Evolutionary conservation across 2,329 filamentous ascomycete species (phyloP).

Genomic region (Epichloe sibirici): DNA sequence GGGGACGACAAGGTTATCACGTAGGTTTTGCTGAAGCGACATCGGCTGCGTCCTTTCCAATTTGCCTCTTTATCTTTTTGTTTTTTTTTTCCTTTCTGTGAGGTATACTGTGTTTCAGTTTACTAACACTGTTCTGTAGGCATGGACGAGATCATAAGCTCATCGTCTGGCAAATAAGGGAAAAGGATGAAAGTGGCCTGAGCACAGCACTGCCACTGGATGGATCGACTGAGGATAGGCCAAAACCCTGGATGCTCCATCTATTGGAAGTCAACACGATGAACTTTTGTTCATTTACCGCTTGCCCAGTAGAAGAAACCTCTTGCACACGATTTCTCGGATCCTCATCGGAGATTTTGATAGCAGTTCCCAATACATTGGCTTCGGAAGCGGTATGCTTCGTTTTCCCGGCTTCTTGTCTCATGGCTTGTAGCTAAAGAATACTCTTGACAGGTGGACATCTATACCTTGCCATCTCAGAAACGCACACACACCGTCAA

Average conservation of each 20-base stretch:
- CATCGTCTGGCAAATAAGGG: constrained; percentile 65
- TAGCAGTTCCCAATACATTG: constrained; percentile 73
- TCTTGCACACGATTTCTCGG: constrained; percentile 9
- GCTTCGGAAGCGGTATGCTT: constrained; percentile 53
- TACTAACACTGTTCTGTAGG: constrained; percentile 30
- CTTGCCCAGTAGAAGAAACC: constrained; percentile 31
- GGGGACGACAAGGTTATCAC: constrained; percentile 65
- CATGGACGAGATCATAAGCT: constrained; percentile 86
- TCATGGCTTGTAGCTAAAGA: not conserved
- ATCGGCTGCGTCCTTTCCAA: not conserved
- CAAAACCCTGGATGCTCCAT: constrained; percentile 75
- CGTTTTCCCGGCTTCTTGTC: too few relatives aligned
- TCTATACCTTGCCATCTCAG: constrained; percentile 72
- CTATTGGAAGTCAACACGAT: constrained; percentile 79
- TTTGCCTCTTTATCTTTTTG: not conserved
- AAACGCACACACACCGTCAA: constrained; percentile 49
- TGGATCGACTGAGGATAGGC: constrained; percentile 31
- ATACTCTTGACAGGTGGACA: constrained; percentile 46
- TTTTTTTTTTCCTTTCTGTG: not conserved
- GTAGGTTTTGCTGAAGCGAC: constrained; percentile 38
- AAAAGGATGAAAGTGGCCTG: constrained; percentile 48
- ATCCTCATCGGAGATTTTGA: constrained; percentile 36
- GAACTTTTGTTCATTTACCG: constrained; percentile 84
- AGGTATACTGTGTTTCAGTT: not conserved
- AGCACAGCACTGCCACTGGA: constrained; percentile 64